Evolutionary conservation across 1,284 basidiomycete species (phyloP).

Genomic region (Erythrobasidium hasegawianum): DNA sequence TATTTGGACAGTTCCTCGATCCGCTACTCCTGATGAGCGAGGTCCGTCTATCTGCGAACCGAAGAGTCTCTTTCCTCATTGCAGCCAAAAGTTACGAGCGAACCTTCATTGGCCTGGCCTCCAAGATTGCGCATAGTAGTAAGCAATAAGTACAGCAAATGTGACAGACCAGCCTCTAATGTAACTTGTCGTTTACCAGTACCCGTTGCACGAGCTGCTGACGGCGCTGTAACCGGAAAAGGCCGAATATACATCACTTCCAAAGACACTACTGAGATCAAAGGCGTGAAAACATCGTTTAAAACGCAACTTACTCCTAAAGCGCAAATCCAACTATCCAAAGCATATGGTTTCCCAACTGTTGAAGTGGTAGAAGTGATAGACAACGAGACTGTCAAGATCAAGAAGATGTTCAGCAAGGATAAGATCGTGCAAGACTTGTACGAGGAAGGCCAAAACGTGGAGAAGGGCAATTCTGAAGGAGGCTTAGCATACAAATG

Average conservation of each 20-base stretch:
- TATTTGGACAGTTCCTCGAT: conserved; percentile 87
- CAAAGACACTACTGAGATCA: conserved; percentile 62
- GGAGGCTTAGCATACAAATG: conserved; percentile 42
- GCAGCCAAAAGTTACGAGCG: conserved; percentile 90
- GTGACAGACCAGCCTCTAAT: too few species aligned
- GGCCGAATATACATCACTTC: conserved; percentile 69
- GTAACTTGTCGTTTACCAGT: conserved; percentile 57
- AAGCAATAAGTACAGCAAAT: too few species aligned
- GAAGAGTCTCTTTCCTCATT: conserved; percentile 82
- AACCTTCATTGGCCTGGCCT: conserved; percentile 75
- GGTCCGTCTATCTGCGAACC: conserved; percentile 72
- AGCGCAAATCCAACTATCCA: conserved; percentile 85
- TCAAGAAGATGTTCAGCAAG: conserved; percentile 77
- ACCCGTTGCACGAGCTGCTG: conserved; percentile 87
- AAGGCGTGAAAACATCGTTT: conserved; percentile 79
- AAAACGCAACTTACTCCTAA: conserved; percentile 68
- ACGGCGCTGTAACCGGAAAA: conserved; percentile 73
- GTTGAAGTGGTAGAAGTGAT: conserved; percentile 85
- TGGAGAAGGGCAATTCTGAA: conserved; percentile 26
- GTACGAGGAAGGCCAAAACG: conserved; percentile 35
- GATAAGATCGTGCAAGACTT: conserved; percentile 47
- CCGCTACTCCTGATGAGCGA: conserved; percentile 84
- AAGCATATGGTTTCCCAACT: conserved; percentile 68
- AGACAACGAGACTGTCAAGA: conserved; percentile 70
- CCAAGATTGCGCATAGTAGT: conserved; percentile 86